Percentiles rank a stretch among this genome's conserved stretches.
Evolutionary conservation across 441 rosid species (phyloP).

Genomic region (Pelargonium cotyledonis): DNA sequence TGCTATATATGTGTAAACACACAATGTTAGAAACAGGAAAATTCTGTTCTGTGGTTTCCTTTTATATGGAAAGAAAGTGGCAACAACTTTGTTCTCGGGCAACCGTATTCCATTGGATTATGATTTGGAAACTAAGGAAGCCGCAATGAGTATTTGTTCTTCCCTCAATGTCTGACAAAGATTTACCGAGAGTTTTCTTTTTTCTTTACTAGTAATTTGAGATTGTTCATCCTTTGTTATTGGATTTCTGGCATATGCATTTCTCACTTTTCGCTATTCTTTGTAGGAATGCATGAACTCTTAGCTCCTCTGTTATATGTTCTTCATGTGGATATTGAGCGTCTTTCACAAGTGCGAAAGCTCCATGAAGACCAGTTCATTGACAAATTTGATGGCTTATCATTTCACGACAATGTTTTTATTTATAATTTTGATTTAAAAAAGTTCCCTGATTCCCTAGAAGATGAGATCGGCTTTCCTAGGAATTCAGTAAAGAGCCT

Average conservation of each 20-base stretch:
- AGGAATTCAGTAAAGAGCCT: constrained; percentile 41
- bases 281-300: constrained; percentile 90
- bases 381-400: constrained; percentile 76
- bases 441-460: constrained; percentile 59
- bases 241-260: constrained; percentile 7
- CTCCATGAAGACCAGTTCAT: constrained; percentile 72
- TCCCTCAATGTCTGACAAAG: too few species aligned
- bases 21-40: background rate
- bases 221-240: too few species aligned
- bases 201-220: too few species aligned
- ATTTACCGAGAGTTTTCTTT: too few species aligned
- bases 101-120: too few species aligned
- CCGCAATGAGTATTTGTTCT: too few species aligned
- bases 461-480: constrained; percentile 42
- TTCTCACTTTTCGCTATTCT: constrained; percentile 15
- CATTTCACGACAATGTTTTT: constrained; percentile 61
- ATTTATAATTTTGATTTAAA: constrained; percentile 72
- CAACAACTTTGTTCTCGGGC: too few species aligned
- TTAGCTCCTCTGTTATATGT: constrained; percentile 87
- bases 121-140: too few species aligned
- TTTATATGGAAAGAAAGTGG: too few species aligned
- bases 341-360: constrained; percentile 72
- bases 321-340: constrained; percentile 78
- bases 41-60: background rate
- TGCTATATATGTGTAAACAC: too few species aligned